phyloP scores from a whole-genome alignment of 2,329 filamentous ascomycete species.

The Pseudovirgaria hyperparasitica region DNA sequence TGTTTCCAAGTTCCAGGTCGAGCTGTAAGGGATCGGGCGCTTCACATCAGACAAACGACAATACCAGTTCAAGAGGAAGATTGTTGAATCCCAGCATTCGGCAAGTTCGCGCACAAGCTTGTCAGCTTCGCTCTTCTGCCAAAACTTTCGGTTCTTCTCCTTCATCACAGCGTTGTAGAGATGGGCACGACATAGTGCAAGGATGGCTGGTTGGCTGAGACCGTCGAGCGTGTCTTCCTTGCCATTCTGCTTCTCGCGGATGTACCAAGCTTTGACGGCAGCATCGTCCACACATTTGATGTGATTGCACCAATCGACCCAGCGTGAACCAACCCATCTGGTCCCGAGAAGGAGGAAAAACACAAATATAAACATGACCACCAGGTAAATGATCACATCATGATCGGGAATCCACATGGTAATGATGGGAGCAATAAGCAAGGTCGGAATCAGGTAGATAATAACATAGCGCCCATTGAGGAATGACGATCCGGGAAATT shows the following conservation, averaged over 20 bases:
- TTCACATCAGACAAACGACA: constrained; percentile 34
- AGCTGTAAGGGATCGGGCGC: constrained; percentile 40
- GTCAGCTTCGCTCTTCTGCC: constrained; percentile 31
- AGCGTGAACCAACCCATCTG: constrained; percentile 41
- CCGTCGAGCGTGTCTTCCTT: constrained; percentile 26
- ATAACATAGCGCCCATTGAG: constrained; percentile 45
- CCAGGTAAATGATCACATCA: constrained; percentile 44
- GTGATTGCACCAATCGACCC: constrained; percentile 45
- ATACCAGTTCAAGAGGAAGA: constrained; percentile 43
- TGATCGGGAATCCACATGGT: constrained; percentile 39
- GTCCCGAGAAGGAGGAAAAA: constrained; percentile 38
- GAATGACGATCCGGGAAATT: constrained; percentile 42
- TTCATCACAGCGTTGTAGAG: constrained; percentile 32
- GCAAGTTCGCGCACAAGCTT: constrained; percentile 37
- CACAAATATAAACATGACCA: constrained; percentile 42
- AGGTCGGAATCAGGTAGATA: constrained; percentile 41
- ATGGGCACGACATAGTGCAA: constrained; percentile 34
- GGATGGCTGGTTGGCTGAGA: constrained; percentile 36
- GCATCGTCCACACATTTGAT: constrained; percentile 37
- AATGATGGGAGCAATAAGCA: constrained; percentile 44
- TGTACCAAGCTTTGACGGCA: constrained; percentile 39
- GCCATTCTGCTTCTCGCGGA: constrained; percentile 12
- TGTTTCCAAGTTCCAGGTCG: constrained; percentile 45
- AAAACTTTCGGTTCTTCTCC: constrained; percentile 31
- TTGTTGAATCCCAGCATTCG: constrained; percentile 38